Evolutionary conservation across 345 rosid genomes (phyloP).

Genomic region (Bruguiera sexangula): DNA sequence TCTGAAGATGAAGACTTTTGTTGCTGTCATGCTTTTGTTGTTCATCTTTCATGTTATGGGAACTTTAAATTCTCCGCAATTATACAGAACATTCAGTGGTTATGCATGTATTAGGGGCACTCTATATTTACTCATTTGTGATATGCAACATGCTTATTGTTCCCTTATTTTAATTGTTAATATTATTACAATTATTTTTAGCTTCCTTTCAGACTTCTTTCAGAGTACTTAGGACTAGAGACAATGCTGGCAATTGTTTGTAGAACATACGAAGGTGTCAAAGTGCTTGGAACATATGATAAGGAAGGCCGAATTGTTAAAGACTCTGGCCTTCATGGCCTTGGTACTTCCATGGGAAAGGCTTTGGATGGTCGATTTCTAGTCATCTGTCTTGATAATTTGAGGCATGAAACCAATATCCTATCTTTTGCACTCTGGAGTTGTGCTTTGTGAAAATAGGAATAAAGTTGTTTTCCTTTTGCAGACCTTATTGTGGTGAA

Average conservation of each 20-base stretch:
- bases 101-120: no score
- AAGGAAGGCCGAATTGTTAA: conserved; percentile 51
- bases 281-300: conserved; percentile 54
- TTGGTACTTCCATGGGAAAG: conserved; percentile 69
- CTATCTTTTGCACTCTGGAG: conserved; percentile 7
- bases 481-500: conserved; percentile 76
- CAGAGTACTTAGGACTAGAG: conserved; percentile 72
- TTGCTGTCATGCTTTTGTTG: background rate
- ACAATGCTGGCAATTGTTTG: conserved; percentile 86
- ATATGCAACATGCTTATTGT: background rate
- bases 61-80: no score
- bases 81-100: no score
- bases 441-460: conserved; percentile 11
- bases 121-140: no score
- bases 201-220: conserved; percentile 45
- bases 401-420: conserved; percentile 50
- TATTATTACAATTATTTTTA: no score
- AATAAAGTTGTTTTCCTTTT: conserved; percentile 7
- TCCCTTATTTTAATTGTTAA: no score
- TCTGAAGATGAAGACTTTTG: background rate
- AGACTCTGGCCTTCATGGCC: conserved; percentile 68
- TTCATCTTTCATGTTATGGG: no score
- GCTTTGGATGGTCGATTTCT: conserved; percentile 61
- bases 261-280: conserved; percentile 50
- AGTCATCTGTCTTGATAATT: conserved; percentile 67